phyloP scores from a whole-genome alignment of 2,329 filamentous ascomycete genomes.

The Cercospora brassicicola region DNA sequence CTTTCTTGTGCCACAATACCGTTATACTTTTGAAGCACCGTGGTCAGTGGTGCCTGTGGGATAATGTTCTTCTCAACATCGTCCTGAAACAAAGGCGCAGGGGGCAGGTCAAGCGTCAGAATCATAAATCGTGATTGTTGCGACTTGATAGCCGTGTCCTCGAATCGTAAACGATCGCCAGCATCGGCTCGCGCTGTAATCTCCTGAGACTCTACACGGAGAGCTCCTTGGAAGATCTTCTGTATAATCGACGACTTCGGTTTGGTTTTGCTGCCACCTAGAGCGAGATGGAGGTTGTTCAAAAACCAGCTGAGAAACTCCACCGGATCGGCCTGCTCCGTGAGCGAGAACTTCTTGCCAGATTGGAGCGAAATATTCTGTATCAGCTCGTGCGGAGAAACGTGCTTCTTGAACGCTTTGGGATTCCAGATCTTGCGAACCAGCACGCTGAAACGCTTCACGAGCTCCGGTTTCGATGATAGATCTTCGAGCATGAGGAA shows the following conservation, averaged over 20 bases:
- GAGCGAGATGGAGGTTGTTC: conserved; percentile 87
- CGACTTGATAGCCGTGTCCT: conserved; percentile 81
- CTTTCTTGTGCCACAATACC: conserved; percentile 84
- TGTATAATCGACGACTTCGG: conserved; percentile 84
- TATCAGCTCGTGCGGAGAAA: conserved; percentile 93
- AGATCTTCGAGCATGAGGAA: conserved; percentile 88
- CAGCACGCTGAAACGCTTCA: conserved; percentile 82
- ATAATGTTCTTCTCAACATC: conserved; percentile 95
- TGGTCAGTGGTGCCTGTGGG: conserved; percentile 80
- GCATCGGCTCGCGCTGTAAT: conserved; percentile 90
- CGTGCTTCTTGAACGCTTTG: conserved; percentile 91
- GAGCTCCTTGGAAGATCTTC: conserved; percentile 85
- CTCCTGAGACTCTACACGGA: conserved; percentile 89
- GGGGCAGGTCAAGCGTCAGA: conserved; percentile 86
- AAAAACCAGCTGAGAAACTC: conserved; percentile 98
- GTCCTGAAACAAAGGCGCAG: conserved; percentile 93
- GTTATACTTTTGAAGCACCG: conserved; percentile 89
- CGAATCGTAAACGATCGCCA: conserved; percentile 84
- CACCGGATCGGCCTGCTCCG: conserved; percentile 87
- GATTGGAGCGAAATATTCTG: conserved; percentile 90
- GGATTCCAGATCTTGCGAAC: conserved; percentile 98
- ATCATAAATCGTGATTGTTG: conserved; percentile 81
- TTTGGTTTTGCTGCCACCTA: conserved; percentile 86
- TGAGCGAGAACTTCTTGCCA: conserved; percentile 88
- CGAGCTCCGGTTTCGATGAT: conserved; percentile 71